Evolutionary conservation across 148 eudicot genomes (phyloP), one percentile per base, ranked within the genome.

Genomic region (Fagopyrum homotropicum): DNA sequence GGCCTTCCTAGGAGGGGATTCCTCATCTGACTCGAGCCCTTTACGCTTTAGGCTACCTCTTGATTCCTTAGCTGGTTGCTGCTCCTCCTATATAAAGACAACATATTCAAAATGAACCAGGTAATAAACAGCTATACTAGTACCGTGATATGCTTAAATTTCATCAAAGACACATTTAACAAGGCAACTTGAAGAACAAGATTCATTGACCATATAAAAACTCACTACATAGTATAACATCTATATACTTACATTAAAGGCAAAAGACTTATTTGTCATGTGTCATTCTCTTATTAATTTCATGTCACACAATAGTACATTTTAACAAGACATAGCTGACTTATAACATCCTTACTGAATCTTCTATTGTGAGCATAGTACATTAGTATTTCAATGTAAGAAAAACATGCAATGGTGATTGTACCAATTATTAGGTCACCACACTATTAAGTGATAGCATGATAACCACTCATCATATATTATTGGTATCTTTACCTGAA

Each of bases 21-120:
- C 98, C 81, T 91, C 97, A 75, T 94, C 98, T 52, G 96, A 94
- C 52, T 92, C 96, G 6, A 92, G 85, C 75, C 75, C 97, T 80
- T 90, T 92, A 57, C 93, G 88, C 80, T 92, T 94, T 80, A 81
- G 84, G 76, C 89, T 86, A 69, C 90, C 75, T 80, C 87, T 79
- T 3, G 89, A 84, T 48, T 79, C 90, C 88, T 82, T 88, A 16
- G 54, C 81, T 72, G 78, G 83, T 60, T 80, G 95, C 84, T 79
- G 84, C 51, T 92, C 91, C 79, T 84, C 96, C 97, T 91, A 82
- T 91, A 82, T 16, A 75, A 72, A 63, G 60, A 63, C 26, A 68
- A 69, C 46, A 70, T 30, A 69, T 70, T 51, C 73, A 63, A 35
- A n/a, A 47, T 29, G 71, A 75, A 51, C 15, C 47, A 60, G 46